Evolutionary conservation across 139 green algal species (phyloP).

Genomic region (Chlamydomonas sp.): DNA sequence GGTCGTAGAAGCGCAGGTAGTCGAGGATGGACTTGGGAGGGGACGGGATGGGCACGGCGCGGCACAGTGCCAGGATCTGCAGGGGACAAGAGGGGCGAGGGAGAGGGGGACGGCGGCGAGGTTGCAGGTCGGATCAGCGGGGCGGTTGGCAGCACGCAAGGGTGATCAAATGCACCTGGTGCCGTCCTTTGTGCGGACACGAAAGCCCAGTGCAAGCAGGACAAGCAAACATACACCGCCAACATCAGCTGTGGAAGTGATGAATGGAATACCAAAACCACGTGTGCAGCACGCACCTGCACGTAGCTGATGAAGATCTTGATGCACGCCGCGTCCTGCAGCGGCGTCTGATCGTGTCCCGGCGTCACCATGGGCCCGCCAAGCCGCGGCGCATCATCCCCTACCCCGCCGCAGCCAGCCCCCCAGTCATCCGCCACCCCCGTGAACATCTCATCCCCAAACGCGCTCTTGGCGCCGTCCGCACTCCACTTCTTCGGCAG

Average conservation of each 20-base stretch:
- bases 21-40: background rate
- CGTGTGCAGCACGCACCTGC: background rate
- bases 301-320: slow-evolving; percentile 33
- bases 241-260: too few relatives aligned
- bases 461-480: background rate
- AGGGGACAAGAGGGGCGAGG: background rate
- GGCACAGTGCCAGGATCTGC: slow-evolving; percentile 21
- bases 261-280: too few relatives aligned
- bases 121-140: background rate
- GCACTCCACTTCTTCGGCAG: too few relatives aligned
- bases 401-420: background rate
- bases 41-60: slow-evolving; percentile 3
- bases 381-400: background rate
- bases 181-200: too few relatives aligned
- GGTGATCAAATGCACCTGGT: too few relatives aligned
- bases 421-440: background rate
- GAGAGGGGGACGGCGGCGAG: background rate
- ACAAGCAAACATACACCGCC: too few relatives aligned
- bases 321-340: slow-evolving; percentile 10
- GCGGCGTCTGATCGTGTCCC: background rate
- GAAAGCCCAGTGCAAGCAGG: too few relatives aligned
- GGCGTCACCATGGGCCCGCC: background rate
- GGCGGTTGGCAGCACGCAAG: too few relatives aligned
- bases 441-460: background rate
- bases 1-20: slow-evolving; percentile 32